Base-by-base conservation (phyloP, 2,329 filamentous ascomycete genomes). In the Zymoseptoria passerinii region DNA sequence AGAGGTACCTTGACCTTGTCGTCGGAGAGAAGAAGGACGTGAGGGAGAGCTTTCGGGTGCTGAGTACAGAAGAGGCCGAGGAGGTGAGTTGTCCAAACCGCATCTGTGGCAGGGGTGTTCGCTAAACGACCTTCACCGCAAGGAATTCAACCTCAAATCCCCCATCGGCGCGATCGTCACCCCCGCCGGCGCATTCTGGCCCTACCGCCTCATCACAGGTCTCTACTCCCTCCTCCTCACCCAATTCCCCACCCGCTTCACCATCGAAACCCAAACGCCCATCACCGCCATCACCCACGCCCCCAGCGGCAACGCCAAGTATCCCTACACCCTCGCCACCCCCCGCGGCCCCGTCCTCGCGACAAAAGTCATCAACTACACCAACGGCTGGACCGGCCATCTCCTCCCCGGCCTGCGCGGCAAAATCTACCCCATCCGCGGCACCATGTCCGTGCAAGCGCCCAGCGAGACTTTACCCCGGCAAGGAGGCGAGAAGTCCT, bases 161-260 rank as follows among this genome's bases (percentile, higher is more conserved):
- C 44, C 57, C 1, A 56, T 59, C 4, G 63, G 63, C 10, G 63
- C 61, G 3, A 65, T 65, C 18, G 57, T 53, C 8, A 63, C 58
- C 29, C 56, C 56, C n/a, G 63, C 63, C 44, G 63, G 63, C 10
- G 62, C 63, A 1, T 59, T 64, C 19, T 65, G 63, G 63, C 62
- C 63, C 1, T 65, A 65, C 28, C 51, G 62, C 16, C 58, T 65
- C 3, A 48, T 65, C 28, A 63, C 63, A 18, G 62, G 61, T 4
- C 50, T 65, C 10, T 63, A 57, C 28, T 51, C 57, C n/a, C 58
- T 57, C 8, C 40, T 63, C 28, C 56, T 61, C 7, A 28, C 58
- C n/a, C 57, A 58, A 44, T 64, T 62, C 48, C 18, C 49, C 3
- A 49, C 16, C 40, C 57, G 60, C 13, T 62, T 65, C 19, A 28